Percentiles rank a stretch among this genome's conserved stretches.
phyloP scores from a whole-genome alignment of 2,329 filamentous ascomycete genomes.

The Aspergillus tanneri region DNA sequence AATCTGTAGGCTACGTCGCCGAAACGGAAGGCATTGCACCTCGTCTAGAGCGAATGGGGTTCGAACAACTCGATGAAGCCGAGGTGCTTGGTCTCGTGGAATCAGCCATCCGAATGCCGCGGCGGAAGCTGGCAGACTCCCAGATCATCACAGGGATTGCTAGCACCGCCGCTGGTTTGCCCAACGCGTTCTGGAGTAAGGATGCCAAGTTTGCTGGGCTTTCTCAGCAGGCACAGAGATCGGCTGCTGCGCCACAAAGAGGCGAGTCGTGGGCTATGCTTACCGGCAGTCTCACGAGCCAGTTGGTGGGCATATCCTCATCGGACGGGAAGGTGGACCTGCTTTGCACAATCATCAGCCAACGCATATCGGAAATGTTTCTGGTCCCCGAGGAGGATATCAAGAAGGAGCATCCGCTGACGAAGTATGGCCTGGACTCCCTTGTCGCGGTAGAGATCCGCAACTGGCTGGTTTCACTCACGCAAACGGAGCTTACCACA shows the following conservation, averaged over 20 bases:
- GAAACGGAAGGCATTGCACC: conserved; percentile 13
- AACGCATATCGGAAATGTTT: conserved; percentile 37
- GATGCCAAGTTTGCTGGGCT: not conserved
- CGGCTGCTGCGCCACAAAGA: too few relatives aligned
- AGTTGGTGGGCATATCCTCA: too few relatives aligned
- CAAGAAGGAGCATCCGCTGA: conserved; percentile 27
- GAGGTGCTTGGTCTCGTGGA: not conserved
- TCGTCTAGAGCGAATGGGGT: not conserved
- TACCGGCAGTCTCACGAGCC: too few relatives aligned
- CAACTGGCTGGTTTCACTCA: conserved; percentile 37
- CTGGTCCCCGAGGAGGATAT: conserved; percentile 32
- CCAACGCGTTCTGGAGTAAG: not conserved
- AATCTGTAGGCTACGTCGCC: conserved; percentile 34
- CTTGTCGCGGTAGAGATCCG: conserved; percentile 48
- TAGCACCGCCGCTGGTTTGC: not conserved
- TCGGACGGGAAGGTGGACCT: too few relatives aligned
- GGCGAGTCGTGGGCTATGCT: too few relatives aligned
- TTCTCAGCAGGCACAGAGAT: too few relatives aligned
- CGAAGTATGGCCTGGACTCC: conserved; percentile 42
- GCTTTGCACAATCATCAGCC: conserved; percentile 27
- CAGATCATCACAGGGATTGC: not conserved
- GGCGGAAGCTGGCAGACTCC: not conserved
- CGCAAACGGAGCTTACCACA: conserved; percentile 33
- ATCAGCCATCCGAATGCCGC: not conserved
- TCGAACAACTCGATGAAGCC: not conserved